Conservation (phyloP, 176 grass and related monocot genomes). For the Avena atlantica region DNA sequence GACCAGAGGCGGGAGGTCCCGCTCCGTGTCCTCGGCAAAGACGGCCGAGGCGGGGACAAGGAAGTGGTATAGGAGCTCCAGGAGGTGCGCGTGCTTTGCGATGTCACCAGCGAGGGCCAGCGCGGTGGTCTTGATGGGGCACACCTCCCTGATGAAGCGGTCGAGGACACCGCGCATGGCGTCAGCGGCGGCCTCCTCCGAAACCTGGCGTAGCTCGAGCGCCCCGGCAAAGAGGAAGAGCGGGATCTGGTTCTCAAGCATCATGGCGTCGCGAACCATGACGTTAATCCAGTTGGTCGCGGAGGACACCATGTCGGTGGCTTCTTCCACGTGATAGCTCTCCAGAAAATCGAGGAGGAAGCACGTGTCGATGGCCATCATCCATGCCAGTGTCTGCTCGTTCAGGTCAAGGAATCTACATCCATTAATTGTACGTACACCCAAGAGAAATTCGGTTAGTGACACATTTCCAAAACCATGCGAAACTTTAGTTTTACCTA, state of each 20-base stretch:
- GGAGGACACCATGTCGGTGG: slow-evolving; percentile 57
- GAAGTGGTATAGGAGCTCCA: slow-evolving; percentile 71
- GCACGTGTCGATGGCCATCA: slow-evolving; percentile 77
- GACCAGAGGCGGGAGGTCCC: slow-evolving; percentile 19
- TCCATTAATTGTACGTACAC: background rate
- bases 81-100: slow-evolving; percentile 54
- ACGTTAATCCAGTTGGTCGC: slow-evolving; percentile 64
- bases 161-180: background rate
- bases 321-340: slow-evolving; percentile 51
- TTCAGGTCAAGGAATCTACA: slow-evolving; percentile 66
- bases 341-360: slow-evolving; percentile 85
- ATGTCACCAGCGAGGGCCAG: slow-evolving; percentile 32
- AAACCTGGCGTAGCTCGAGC: slow-evolving; percentile 47
- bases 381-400: slow-evolving; percentile 73
- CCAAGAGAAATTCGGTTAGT: too few relatives aligned
- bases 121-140: slow-evolving; percentile 64
- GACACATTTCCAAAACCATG: background rate
- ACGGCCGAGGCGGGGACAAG: slow-evolving; percentile 42
- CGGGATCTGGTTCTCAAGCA: slow-evolving; percentile 85
- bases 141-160: slow-evolving; percentile 59
- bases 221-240: slow-evolving; percentile 61
- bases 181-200: slow-evolving; percentile 37
- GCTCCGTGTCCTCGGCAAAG: background rate
- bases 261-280: slow-evolving; percentile 73
- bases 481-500: background rate